Evolutionary conservation across 306 rosid species (phyloP).

Genomic region (Arachis stenosperma): DNA sequence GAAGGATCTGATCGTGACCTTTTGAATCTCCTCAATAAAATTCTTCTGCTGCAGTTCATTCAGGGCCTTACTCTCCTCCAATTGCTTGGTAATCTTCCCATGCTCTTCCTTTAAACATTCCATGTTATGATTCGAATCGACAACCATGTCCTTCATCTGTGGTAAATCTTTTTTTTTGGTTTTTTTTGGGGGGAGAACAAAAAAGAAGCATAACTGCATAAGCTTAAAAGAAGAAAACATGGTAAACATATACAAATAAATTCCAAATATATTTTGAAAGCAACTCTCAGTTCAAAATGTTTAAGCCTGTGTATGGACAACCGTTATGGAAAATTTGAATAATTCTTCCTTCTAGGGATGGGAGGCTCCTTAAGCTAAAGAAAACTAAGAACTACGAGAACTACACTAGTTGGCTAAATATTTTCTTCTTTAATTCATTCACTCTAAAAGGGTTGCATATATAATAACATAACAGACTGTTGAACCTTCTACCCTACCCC

Average conservation of each 20-base stretch:
- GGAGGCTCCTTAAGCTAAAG: too few relatives aligned
- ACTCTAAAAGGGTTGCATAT: too few relatives aligned
- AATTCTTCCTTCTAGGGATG: too few relatives aligned
- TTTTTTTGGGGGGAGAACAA: background rate
- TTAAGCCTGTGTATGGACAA: constrained; percentile 16
- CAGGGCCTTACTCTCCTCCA: constrained; percentile 33
- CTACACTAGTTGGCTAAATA: too few relatives aligned
- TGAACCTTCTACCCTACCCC: too few relatives aligned
- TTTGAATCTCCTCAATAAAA: constrained; percentile 41
- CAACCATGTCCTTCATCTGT: constrained; percentile 17
- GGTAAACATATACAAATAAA: background rate
- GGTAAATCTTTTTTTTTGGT: constrained; percentile 17
- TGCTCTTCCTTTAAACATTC: constrained; percentile 37
- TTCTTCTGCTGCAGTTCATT: constrained; percentile 29
- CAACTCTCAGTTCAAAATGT: background rate
- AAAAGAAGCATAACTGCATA: background rate
- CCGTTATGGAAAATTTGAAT: too few relatives aligned
- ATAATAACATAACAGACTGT: too few relatives aligned
- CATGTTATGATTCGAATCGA: constrained; percentile 29
- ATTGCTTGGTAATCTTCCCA: constrained; percentile 17
- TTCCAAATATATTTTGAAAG: background rate
- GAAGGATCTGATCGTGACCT: constrained; percentile 29
- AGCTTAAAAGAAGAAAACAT: constrained; percentile 18
- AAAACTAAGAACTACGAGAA: too few relatives aligned
- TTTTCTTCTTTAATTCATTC: too few relatives aligned